phyloP scores from a whole-genome alignment of 345 rosid species.

The Ricinus communis region DNA sequence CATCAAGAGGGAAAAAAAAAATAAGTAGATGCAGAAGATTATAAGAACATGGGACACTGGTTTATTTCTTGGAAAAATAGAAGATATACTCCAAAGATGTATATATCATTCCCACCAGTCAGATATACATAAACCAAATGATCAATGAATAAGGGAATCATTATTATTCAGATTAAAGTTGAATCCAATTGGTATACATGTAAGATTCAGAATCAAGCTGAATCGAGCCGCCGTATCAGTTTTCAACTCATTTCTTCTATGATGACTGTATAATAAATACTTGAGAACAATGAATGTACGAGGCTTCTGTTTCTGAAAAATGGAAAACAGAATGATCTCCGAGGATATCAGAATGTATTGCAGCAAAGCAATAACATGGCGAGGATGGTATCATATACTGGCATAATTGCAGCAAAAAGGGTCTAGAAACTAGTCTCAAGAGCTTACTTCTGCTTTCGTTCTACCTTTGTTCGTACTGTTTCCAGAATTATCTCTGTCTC shows the following conservation, averaged over 20 bases:
- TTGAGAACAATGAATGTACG: background rate
- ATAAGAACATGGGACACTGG: too few species aligned
- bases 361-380: background rate
- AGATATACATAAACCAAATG: too few species aligned
- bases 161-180: too few species aligned
- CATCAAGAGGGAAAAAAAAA: too few species aligned
- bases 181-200: too few species aligned
- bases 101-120: too few species aligned
- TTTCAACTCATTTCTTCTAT: slow-evolving; percentile 2
- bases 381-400: background rate
- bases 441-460: slow-evolving; percentile 19
- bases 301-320: background rate
- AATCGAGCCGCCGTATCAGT: background rate
- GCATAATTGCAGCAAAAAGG: background rate
- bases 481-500: slow-evolving; percentile 25
- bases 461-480: slow-evolving; percentile 18
- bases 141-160: too few species aligned
- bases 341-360: background rate
- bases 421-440: background rate
- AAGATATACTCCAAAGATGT: too few species aligned
- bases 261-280: background rate
- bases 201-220: background rate
- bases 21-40: too few species aligned
- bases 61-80: too few species aligned
- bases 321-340: background rate